These are phyloP conservation scores for Saturnispora diversa DNA, from an alignment of 805 yeast species.

Conservation along the genomic window DNA sequence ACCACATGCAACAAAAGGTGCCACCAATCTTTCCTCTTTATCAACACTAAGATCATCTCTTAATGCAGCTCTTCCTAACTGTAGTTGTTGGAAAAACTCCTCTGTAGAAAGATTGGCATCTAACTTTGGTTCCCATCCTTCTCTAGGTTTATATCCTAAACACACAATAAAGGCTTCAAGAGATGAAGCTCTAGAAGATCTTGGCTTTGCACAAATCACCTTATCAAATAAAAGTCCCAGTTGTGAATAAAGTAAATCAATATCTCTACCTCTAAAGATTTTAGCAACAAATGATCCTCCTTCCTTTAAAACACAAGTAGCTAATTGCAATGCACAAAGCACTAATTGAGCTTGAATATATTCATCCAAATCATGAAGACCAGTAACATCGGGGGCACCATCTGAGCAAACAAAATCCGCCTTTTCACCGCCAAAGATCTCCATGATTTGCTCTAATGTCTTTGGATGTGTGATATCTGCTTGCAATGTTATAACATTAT, in stretches of 20 bases:
- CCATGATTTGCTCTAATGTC: conserved; percentile 67
- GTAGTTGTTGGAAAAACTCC: conserved; percentile 64
- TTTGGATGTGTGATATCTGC: conserved; percentile 97
- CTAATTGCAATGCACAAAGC: conserved; percentile 81
- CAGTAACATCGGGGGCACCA: conserved; percentile 99
- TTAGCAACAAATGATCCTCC: conserved; percentile 96
- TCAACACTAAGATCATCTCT: conserved; percentile 43
- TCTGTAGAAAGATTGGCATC: conserved; percentile 54
- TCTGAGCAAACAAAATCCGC: conserved; percentile 96
- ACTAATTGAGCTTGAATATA: conserved; percentile 93
- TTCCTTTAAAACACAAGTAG: conserved; percentile 79
- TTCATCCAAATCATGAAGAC: conserved; percentile 92
- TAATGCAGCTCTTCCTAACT: conserved; percentile 46
- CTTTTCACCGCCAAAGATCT: conserved; percentile 79
- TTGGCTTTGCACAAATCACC: conserved; percentile 92
- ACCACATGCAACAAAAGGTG: conserved; percentile 95
- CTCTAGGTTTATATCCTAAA: conserved; percentile 74
- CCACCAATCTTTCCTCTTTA: conserved; percentile 62
- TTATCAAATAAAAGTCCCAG: conserved; percentile 75
- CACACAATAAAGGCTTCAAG: conserved; percentile 93
- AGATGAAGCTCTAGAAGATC: conserved; percentile 91
- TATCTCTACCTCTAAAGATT: conserved; percentile 92
- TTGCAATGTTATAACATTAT: conserved; percentile 80
- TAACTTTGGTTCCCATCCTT: conserved; percentile 70
- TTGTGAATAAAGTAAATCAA: conserved; percentile 89